Evolutionary conservation across 1,284 basidiomycete genomes (phyloP), one percentile per base, ranked within the genome.

Genomic region (Moesziomyces antarcticus): DNA sequence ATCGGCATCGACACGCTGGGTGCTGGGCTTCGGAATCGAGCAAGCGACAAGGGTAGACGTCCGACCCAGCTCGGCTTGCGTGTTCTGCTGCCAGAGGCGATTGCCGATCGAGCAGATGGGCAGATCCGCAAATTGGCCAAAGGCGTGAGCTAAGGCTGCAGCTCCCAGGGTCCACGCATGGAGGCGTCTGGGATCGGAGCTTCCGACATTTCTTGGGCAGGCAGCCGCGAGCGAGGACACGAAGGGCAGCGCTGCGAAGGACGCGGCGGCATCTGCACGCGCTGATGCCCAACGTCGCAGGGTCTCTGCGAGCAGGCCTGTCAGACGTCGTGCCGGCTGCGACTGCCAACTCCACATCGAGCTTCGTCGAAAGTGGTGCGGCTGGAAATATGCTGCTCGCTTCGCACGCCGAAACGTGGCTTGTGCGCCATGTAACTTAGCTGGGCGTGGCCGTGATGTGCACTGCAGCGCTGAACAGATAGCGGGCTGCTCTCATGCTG

Each of bases 81-180:
- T 3, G 30, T 33, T 13, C 30, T 33, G 11, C 30, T 33, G 30
- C 10, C 30, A 10, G 8, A 10, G 30, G 10, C 30, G 30, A 5
- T 33, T 4, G 30, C 30, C 10, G 30, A 33, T 40, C 37, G 37
- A 40, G 18, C 37, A 18, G 18, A 18, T 18, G 16, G 35, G 13
- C 30, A 50, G 21, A 50, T 37, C 48, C 14, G 33, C 33, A 13
- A 9, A 37, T 40, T 40, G 37, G 33, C 33, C 24, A 37, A 22
- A 33, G 21, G 48, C 27, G 48, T 50, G 48, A 50, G 48, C 48
- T 50, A 50, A 50, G 48, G 33, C 33, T 50, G 48, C 48, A 50
- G 48, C 48, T 50, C 22, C 30, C 47, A 49, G 47, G 47, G 47
- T 49, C 47, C 47, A 48, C 7, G 30, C 30, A n/a, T 40, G 37